Evolutionary conservation across 164 flowering plant species (phyloP).

Genomic region (Chloranthus sessilifolius): DNA sequence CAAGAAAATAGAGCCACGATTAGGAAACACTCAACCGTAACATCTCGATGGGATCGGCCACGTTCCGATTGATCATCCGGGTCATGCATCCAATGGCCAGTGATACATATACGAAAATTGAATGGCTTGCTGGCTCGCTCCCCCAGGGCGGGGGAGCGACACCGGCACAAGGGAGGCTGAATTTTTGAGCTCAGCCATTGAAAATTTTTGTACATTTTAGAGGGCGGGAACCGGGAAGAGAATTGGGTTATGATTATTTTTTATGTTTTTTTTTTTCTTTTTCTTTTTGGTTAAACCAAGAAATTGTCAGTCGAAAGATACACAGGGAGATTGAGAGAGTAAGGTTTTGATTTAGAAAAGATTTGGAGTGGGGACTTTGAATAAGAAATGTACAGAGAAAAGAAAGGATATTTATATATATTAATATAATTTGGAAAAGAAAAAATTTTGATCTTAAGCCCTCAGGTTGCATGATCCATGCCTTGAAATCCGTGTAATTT

Average conservation of each 20-base stretch:
- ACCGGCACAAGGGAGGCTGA: conserved; percentile 4
- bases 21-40: no score
- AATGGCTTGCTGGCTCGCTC: not conserved
- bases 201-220: conserved; percentile 9
- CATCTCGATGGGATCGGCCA: no score
- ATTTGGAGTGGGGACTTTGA: conserved; percentile 4
- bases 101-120: not conserved
- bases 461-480: no score
- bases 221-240: conserved; percentile 1
- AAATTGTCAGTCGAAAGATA: not conserved
- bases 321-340: not conserved
- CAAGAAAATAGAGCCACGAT: no score
- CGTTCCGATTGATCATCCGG: no score
- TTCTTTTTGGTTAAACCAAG: conserved; percentile 1
- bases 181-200: conserved; percentile 14
- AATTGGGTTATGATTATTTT: conserved; percentile 6
- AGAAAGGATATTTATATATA: conserved; percentile 4
- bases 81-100: not conserved
- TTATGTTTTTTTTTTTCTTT: not conserved
- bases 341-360: conserved; percentile 8
- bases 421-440: no score
- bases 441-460: no score
- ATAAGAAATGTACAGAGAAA: conserved; percentile 16
- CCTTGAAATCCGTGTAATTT: no score
- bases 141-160: not conserved